Conservation (phyloP, 2,329 filamentous ascomycete species). For the Tolypocladium tundrense region DNA sequence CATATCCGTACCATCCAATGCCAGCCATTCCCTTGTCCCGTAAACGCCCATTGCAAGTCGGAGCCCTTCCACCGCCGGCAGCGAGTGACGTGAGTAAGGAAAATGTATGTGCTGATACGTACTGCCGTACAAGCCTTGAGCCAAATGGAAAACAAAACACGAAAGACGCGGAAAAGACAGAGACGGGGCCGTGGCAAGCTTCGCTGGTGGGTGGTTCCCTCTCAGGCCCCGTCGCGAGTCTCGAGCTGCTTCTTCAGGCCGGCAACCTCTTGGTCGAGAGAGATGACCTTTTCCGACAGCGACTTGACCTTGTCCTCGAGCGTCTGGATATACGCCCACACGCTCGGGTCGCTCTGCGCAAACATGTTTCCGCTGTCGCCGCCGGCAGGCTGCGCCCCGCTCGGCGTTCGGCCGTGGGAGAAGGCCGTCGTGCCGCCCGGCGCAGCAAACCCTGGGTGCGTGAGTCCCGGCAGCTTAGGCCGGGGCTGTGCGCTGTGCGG, state of each 20-base stretch:
- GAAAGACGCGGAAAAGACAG: neutral
- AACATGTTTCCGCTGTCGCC: constrained; percentile 60
- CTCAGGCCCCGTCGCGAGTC: constrained; percentile 14
- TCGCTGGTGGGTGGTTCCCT: neutral
- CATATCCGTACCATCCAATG: constrained; percentile 18
- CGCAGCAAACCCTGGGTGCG: constrained; percentile 24
- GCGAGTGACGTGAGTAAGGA: neutral
- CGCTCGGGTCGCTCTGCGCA: constrained; percentile 46
- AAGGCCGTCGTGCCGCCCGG: constrained; percentile 16
- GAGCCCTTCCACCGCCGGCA: neutral
- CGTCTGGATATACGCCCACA: constrained; percentile 64
- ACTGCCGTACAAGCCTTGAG: neutral
- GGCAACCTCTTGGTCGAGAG: constrained; percentile 22
- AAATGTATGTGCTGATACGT: neutral
- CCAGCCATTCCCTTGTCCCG: constrained; percentile 11
- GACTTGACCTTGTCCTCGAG: constrained; percentile 47
- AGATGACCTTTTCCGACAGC: constrained; percentile 22
- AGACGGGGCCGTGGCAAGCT: constrained; percentile 2
- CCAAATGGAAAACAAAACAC: neutral
- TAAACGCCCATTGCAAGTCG: constrained; percentile 1
- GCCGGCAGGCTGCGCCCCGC: constrained; percentile 37
- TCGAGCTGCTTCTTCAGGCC: constrained; percentile 23
- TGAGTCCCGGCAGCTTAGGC: constrained; percentile 25
- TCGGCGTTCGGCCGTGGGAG: constrained; percentile 27
- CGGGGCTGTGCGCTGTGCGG: constrained; percentile 36